A percentile compares a stretch with the other conserved stretches of the same genome.
These are phyloP conservation scores for Solanum pimpinellifolium DNA, from an alignment of 257 asterid species.

Conservation along the genomic window DNA sequence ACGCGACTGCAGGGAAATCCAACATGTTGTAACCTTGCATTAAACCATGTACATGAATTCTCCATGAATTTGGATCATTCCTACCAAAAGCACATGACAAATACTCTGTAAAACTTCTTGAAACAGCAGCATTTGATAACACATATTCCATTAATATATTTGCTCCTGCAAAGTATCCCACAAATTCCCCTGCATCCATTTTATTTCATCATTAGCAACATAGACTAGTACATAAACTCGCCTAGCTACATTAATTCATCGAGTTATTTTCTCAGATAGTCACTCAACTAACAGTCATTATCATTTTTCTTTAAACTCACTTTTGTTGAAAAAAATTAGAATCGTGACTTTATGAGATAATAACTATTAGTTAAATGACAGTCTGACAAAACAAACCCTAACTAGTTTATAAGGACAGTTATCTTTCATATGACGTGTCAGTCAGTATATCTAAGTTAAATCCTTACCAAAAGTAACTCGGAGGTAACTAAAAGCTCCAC, in stretches of 20 bases:
- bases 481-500: slow-evolving; percentile 35
- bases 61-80: slow-evolving; percentile 19
- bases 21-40: slow-evolving; percentile 29
- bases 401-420: neutral
- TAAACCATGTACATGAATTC: slow-evolving; percentile 21
- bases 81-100: slow-evolving; percentile 18
- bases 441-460: neutral
- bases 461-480: slow-evolving; percentile 27
- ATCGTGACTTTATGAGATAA: neutral
- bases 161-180: slow-evolving; percentile 35
- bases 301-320: neutral
- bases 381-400: neutral
- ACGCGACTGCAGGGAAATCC: slow-evolving; percentile 17
- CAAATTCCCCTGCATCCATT: slow-evolving; percentile 25
- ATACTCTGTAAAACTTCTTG: slow-evolving; percentile 36
- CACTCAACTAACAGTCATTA: neutral
- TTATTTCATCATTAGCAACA: neutral
- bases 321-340: neutral
- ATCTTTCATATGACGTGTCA: neutral
- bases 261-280: neutral
- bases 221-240: neutral
- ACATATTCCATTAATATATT: slow-evolving; percentile 37
- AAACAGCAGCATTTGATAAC: slow-evolving; percentile 32
- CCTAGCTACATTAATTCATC: neutral
- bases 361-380: neutral